These are phyloP conservation scores for Backusella morwellensis DNA, from an alignment of 192 early-diverging fungal species.

Conservation along the genomic window DNA sequence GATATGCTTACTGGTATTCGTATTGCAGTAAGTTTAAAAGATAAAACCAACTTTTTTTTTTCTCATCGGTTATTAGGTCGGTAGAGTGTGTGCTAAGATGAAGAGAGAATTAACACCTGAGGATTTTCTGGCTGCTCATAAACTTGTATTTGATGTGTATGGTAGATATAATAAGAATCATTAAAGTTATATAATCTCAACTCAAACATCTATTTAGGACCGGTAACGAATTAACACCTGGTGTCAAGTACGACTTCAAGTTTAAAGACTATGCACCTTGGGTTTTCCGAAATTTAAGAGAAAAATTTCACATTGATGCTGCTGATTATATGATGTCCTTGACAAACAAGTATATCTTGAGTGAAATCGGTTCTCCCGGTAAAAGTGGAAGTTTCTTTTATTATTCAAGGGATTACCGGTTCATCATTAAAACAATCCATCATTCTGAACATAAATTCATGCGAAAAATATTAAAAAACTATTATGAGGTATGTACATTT, in stretches of 20 bases:
- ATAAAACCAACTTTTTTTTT: background rate
- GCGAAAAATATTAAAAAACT: slow-evolving; percentile 82
- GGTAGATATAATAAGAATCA: slow-evolving; percentile 45
- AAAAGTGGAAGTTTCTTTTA: slow-evolving; percentile 98
- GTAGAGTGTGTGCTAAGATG: slow-evolving; percentile 86
- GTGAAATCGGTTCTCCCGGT: slow-evolving; percentile 96
- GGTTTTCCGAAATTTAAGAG: slow-evolving; percentile 92
- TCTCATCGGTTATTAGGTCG: slow-evolving; percentile 43
- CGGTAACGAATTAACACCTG: slow-evolving; percentile 93
- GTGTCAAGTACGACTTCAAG: slow-evolving; percentile 97
- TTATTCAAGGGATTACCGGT: slow-evolving; percentile 97
- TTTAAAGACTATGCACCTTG: slow-evolving; percentile 99
- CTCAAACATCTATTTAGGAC: slow-evolving; percentile 69
- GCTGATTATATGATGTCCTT: slow-evolving; percentile 94
- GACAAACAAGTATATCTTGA: slow-evolving; percentile 97
- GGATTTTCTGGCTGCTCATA: slow-evolving; percentile 90
- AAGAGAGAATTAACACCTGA: slow-evolving; percentile 65
- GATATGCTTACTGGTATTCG: slow-evolving; percentile 25
- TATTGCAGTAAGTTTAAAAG: slow-evolving; percentile 10
- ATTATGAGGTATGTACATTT: slow-evolving; percentile 56
- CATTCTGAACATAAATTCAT: slow-evolving; percentile 96
- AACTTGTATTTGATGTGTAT: slow-evolving; percentile 96
- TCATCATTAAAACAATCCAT: slow-evolving; percentile 99
- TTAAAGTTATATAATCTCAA: slow-evolving; percentile 24
- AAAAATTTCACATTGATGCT: slow-evolving; percentile 86